These are phyloP conservation scores for Sclerotiophoma versabilis DNA, from an alignment of 2,329 filamentous ascomycete genomes.

Conservation along the genomic window DNA sequence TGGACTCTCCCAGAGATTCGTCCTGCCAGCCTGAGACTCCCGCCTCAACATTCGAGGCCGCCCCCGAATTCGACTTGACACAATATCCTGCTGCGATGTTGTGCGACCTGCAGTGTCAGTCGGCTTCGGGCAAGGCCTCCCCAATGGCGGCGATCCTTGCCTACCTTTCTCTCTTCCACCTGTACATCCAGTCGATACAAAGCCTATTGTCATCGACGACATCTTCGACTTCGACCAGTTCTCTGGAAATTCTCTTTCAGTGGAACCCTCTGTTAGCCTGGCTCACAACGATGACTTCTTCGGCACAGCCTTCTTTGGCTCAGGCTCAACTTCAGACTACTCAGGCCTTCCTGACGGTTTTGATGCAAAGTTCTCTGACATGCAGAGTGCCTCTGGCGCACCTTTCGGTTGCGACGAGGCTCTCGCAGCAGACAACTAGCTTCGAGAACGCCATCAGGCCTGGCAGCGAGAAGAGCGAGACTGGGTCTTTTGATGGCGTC, in stretches of 20 bases:
- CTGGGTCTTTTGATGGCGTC: constrained; percentile 32
- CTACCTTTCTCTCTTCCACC: constrained; percentile 47
- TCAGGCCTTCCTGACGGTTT: constrained; percentile 48
- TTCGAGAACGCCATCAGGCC: constrained; percentile 34
- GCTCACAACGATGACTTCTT: constrained; percentile 47
- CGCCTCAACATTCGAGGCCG: constrained; percentile 51
- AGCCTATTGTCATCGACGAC: constrained; percentile 45
- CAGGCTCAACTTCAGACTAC: constrained; percentile 37
- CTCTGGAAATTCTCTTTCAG: constrained; percentile 37
- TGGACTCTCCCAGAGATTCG: constrained; percentile 49
- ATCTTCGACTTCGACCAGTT: constrained; percentile 53
- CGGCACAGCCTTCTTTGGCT: constrained; percentile 42
- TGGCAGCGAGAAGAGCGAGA: constrained; percentile 29
- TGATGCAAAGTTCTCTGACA: constrained; percentile 52
- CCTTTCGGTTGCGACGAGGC: constrained; percentile 57
- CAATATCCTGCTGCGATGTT: constrained; percentile 99
- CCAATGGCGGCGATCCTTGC: constrained; percentile 41
- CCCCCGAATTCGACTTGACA: constrained; percentile 83
- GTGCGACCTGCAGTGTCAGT: constrained; percentile 99
- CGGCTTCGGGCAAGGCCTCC: constrained; percentile 58
- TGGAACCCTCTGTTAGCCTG: constrained; percentile 40
- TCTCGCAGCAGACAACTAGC: constrained; percentile 53
- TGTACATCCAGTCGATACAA: constrained; percentile 49
- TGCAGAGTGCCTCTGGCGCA: constrained; percentile 57
- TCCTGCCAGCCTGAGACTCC: constrained; percentile 51